Evolutionary conservation across 768 basidiomycete genomes (phyloP).

Genomic region (Lactarius indigo): DNA sequence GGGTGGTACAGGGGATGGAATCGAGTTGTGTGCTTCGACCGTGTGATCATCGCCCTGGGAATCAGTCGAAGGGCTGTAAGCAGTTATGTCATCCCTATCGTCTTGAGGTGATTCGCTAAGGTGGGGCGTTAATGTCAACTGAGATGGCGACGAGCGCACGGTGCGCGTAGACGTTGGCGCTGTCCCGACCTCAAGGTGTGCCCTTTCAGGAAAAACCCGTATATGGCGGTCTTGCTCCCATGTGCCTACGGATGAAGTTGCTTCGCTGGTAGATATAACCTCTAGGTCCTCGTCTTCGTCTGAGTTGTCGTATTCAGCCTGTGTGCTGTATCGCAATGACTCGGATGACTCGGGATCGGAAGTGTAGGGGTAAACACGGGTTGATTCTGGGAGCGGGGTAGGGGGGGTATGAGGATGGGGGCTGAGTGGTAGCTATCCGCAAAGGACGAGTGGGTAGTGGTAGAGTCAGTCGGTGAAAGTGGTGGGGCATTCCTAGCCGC

Average conservation of each 20-base stretch:
- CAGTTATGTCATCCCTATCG: constrained; percentile 14
- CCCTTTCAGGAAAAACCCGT: constrained; percentile 1
- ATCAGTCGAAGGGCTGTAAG: constrained; percentile 21
- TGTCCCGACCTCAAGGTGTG: neutral
- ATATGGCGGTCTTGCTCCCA: constrained; percentile 19
- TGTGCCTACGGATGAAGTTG: constrained; percentile 5
- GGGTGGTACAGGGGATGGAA: constrained; percentile 16
- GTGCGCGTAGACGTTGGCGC: constrained; percentile 4
- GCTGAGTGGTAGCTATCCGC: constrained; percentile 14
- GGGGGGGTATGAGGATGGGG: constrained; percentile 24
- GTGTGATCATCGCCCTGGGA: constrained; percentile 12
- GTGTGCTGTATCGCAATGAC: constrained; percentile 25
- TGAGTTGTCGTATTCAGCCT: constrained; percentile 26
- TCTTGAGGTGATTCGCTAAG: constrained; percentile 7
- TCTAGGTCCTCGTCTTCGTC: constrained; percentile 25
- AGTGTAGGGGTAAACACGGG: constrained; percentile 14
- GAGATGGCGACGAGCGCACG: constrained; percentile 20
- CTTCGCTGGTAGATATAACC: constrained; percentile 24
- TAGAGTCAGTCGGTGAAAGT: constrained; percentile 15
- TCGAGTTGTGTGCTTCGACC: constrained; percentile 5
- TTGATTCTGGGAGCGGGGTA: constrained; percentile 17
- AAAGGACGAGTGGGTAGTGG: constrained; percentile 15
- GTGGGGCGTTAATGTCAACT: constrained; percentile 19
- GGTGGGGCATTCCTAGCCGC: constrained; percentile 15
- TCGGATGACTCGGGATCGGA: constrained; percentile 12